Evolutionary conservation across 1,284 basidiomycete genomes (phyloP).

Genomic region (Apiotrichum brassicae): DNA sequence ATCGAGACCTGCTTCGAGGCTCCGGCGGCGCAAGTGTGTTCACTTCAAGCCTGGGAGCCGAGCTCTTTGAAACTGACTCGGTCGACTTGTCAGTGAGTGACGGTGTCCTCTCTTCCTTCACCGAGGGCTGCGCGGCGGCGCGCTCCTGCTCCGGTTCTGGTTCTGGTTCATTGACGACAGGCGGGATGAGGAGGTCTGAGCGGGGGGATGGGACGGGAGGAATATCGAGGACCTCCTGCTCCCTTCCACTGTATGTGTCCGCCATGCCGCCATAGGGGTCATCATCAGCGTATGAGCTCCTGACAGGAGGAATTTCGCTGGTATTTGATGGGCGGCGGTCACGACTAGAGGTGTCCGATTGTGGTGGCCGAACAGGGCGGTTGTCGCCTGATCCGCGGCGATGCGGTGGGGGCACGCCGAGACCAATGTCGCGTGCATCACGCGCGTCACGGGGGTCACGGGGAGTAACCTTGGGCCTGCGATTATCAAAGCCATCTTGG

Average conservation of each 20-base stretch:
- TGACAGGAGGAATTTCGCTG: no score
- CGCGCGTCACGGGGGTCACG: background rate
- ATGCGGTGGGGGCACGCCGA: background rate
- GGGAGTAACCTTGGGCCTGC: background rate
- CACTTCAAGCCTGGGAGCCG: background rate
- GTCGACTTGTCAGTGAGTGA: background rate
- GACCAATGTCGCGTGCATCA: background rate
- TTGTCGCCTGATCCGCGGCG: background rate
- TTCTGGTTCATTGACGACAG: conserved; percentile 1
- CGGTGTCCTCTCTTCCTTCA: background rate
- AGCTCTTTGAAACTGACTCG: no score
- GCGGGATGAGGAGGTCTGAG: background rate
- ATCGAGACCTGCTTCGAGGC: background rate
- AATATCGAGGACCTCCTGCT: background rate
- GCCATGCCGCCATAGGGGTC: conserved; percentile 6
- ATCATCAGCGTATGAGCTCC: no score
- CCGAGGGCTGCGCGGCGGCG: no score
- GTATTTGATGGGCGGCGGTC: conserved; percentile 1
- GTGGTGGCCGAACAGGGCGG: background rate
- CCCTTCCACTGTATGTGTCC: background rate
- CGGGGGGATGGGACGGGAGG: background rate
- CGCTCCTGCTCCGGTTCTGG: background rate
- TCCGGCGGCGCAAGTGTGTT: background rate
- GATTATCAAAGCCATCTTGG: background rate
- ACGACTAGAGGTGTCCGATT: background rate